Conservation (phyloP, 2,329 filamentous ascomycete species). For the Fusarium sp. region DNA sequence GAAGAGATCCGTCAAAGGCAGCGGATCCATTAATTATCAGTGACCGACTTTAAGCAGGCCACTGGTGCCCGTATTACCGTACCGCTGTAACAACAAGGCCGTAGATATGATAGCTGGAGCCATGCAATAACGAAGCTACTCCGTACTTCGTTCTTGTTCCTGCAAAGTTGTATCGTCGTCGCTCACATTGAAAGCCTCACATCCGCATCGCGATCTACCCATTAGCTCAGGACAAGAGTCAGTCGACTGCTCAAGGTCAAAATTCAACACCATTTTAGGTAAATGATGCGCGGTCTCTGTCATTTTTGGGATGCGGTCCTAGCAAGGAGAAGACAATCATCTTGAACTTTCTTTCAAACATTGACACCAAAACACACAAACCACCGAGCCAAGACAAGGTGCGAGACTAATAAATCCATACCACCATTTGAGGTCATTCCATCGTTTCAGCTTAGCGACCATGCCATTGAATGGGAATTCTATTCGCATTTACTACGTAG, state of each 20-base stretch:
- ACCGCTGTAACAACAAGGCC: too few species aligned
- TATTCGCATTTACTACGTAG: neutral
- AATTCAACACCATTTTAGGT: conserved; percentile 6
- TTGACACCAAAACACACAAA: conserved; percentile 28
- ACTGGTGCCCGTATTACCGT: conserved; percentile 6
- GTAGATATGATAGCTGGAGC: neutral
- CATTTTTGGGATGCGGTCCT: conserved; percentile 13
- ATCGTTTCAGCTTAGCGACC: conserved; percentile 12
- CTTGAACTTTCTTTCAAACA: conserved; percentile 17
- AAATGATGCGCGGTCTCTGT: conserved; percentile 8
- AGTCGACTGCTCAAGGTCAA: conserved; percentile 18
- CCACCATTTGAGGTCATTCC: conserved; percentile 33
- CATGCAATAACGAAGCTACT: neutral
- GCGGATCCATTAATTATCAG: conserved; percentile 43
- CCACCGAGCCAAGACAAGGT: conserved; percentile 21
- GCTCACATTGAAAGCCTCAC: neutral
- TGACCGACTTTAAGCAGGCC: conserved; percentile 25
- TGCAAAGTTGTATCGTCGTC: neutral
- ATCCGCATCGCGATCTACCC: conserved; percentile 14
- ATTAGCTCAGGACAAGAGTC: conserved; percentile 36
- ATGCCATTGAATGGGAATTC: neutral
- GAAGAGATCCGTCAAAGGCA: conserved; percentile 28
- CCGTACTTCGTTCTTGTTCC: neutral
- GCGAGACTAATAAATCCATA: conserved; percentile 18
- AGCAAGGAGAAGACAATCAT: conserved; percentile 29